Conservation (phyloP, 805 yeast genomes). For the Yamadazyma olivae region DNA sequence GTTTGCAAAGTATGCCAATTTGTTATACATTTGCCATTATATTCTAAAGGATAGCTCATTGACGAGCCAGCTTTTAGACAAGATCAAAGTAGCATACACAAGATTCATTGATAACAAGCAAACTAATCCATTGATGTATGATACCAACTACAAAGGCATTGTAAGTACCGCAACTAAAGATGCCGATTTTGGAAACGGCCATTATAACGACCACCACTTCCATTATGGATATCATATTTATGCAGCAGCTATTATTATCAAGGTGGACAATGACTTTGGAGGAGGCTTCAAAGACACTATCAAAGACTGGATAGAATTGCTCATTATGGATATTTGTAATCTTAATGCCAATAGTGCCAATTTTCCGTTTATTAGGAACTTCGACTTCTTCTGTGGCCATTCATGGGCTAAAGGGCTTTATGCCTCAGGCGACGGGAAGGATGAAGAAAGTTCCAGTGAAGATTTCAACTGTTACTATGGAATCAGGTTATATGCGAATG, state of each 20-base stretch:
- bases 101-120: slow-evolving; percentile 37
- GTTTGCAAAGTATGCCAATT: slow-evolving; percentile 53
- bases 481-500: slow-evolving; percentile 62
- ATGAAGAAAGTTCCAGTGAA: slow-evolving; percentile 69
- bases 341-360: slow-evolving; percentile 50
- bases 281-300: slow-evolving; percentile 47
- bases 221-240: slow-evolving; percentile 80
- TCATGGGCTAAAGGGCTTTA: slow-evolving; percentile 74
- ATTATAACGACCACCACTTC: slow-evolving; percentile 82
- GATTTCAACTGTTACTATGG: slow-evolving; percentile 70
- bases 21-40: slow-evolving; percentile 46
- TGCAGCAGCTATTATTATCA: slow-evolving; percentile 72
- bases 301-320: slow-evolving; percentile 51
- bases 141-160: slow-evolving; percentile 51
- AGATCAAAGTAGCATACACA: slow-evolving; percentile 41
- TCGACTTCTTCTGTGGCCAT: slow-evolving; percentile 73
- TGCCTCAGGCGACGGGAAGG: slow-evolving; percentile 67
- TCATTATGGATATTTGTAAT: slow-evolving; percentile 65
- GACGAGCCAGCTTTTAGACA: slow-evolving; percentile 27
- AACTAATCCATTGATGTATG: slow-evolving; percentile 48
- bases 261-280: slow-evolving; percentile 51
- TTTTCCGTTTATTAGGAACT: slow-evolving; percentile 66
- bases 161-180: slow-evolving; percentile 41
- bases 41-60: slow-evolving; percentile 39
- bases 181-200: slow-evolving; percentile 66